These are phyloP conservation scores for Candida mesenterica DNA, from an alignment of 1,139 yeast species.

Conservation along the genomic window DNA sequence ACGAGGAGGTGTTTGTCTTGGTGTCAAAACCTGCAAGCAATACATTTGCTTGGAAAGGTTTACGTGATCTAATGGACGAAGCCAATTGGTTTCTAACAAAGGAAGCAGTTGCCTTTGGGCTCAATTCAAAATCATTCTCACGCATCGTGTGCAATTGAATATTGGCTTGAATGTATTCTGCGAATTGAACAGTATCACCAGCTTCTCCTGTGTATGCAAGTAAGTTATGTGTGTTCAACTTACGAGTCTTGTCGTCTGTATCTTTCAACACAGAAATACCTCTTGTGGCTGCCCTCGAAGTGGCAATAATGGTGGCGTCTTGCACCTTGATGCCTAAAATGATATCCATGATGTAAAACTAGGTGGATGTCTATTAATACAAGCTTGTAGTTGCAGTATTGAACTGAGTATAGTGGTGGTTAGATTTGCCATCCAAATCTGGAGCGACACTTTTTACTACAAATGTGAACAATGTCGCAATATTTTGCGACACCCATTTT, in stretches of 20 bases:
- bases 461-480: no score
- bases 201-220: constrained; percentile 95
- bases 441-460: not conserved
- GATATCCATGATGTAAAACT: constrained; percentile 85
- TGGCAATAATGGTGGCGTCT: constrained; percentile 82
- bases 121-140: constrained; percentile 72
- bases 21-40: constrained; percentile 82
- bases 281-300: constrained; percentile 90
- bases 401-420: constrained; percentile 1
- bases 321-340: constrained; percentile 80
- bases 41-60: constrained; percentile 92
- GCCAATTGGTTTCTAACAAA: constrained; percentile 90
- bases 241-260: constrained; percentile 84
- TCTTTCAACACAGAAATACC: constrained; percentile 89
- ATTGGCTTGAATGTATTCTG: constrained; percentile 91
- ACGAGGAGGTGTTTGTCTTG: constrained; percentile 59
- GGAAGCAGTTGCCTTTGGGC: constrained; percentile 83
- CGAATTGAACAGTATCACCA: constrained; percentile 97
- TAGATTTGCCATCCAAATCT: constrained; percentile 10
- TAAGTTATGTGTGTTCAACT: constrained; percentile 70
- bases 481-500: no score
- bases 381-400: not conserved
- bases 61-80: constrained; percentile 76
- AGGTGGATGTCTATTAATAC: no score
- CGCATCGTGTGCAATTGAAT: constrained; percentile 85